Conservation (phyloP, 2,329 filamentous ascomycete species). For the Botrytis aclada region DNA sequence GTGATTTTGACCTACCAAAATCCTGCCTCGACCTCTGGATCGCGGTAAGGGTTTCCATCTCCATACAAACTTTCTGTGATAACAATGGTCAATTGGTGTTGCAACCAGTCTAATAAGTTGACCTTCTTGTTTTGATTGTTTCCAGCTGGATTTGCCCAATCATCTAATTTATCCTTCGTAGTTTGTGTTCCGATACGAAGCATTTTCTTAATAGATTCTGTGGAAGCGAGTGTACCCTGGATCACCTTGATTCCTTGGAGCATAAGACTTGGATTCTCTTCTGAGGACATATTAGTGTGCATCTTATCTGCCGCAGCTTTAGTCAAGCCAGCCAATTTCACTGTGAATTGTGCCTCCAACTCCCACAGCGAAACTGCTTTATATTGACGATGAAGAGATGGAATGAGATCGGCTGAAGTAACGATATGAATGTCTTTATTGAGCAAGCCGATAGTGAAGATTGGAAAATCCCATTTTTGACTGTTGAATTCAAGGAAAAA, state of each 20-base stretch:
- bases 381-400: slow-evolving; percentile 7
- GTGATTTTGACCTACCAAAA: slow-evolving; percentile 9
- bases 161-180: not conserved
- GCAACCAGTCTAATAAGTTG: slow-evolving; percentile 8
- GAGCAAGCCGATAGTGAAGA: slow-evolving; percentile 4
- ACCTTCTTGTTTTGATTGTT: not conserved
- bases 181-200: not conserved
- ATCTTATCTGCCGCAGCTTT: not conserved
- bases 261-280: not conserved
- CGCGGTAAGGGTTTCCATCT: slow-evolving; percentile 6
- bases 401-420: not conserved
- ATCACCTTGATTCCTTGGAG: slow-evolving; percentile 9
- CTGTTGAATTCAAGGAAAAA: not conserved
- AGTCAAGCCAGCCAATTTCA: not conserved
- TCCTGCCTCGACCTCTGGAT: slow-evolving; percentile 10
- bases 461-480: slow-evolving; percentile 7
- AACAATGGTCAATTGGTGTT: slow-evolving; percentile 10
- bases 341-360: slow-evolving; percentile 8
- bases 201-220: not conserved
- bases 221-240: not conserved
- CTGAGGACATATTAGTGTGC: not conserved
- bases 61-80: slow-evolving; percentile 16
- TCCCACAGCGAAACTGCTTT: slow-evolving; percentile 11
- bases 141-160: not conserved
- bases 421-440: not conserved